Conservation (phyloP, 148 eudicot species). For the Vaccinium corymbosum region DNA sequence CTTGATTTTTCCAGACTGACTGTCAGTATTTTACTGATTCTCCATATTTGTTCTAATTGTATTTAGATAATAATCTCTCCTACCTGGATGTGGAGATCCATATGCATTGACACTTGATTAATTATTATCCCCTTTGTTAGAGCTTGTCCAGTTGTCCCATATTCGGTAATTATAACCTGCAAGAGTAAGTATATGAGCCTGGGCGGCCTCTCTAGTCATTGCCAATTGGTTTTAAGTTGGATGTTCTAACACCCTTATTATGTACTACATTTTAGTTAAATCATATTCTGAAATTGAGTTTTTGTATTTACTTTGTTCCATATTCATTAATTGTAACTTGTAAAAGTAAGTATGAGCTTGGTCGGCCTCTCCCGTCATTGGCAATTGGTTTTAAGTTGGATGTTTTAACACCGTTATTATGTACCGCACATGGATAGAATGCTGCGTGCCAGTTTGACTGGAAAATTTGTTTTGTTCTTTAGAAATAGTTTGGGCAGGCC, state of each 20-base stretch:
- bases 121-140: not conserved
- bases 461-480: not conserved
- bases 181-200: no score
- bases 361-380: no score
- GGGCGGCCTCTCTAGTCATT: no score
- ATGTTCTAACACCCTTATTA: no score
- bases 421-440: not conserved
- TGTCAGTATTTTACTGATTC: not conserved
- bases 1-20: not conserved
- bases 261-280: not conserved
- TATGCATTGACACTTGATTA: not conserved
- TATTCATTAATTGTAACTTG: no score
- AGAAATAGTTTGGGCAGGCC: not conserved
- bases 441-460: not conserved
- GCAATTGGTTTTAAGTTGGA: no score
- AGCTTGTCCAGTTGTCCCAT: no score
- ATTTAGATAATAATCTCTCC: constrained; percentile 4
- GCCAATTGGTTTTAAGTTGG: no score
- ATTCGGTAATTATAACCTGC: no score
- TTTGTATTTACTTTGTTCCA: no score
- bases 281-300: not conserved
- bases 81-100: not conserved
- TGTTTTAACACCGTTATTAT: no score
- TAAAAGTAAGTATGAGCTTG: no score
- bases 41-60: not conserved